Base-by-base conservation (phyloP, 1,284 basidiomycete genomes). In the Ganoderma sinense region DNA sequence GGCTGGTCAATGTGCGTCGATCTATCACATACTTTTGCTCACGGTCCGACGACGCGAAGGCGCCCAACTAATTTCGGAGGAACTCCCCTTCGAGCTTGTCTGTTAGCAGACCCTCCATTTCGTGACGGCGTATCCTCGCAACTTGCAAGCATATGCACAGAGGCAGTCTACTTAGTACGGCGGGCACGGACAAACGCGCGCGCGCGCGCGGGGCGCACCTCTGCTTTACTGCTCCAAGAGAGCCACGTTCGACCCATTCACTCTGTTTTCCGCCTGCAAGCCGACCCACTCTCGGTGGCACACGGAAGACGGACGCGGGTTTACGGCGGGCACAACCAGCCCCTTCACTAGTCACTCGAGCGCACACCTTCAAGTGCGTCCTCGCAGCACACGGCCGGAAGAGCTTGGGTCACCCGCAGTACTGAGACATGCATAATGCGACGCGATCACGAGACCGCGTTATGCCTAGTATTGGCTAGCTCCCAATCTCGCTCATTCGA, bases 361-460 rank as follows among this genome's bases (percentile, higher is more conserved):
- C n/a, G n/a, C n/a, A 33, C 33, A 33, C 48, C 20, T 26, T 13
- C n/a, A 51, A 11, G 48, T 13, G 2, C 10, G 40, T 41, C 4
- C 16, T n/a, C 45, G 6, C 39, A 41, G 11, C 11, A 13, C 40
- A 18, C 18, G 20, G 43, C 6, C 43, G 7, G 43, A 18, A 43
- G 16, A 3, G 40, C 40, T 41, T 10, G 43, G 20, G 4, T 20
- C 18, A n/a, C 43, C 7, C 43, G 20, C 43, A 20, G 43, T n/a
- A n/a, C 3, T 45, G 43, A n/a, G 43, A 45, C 23, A 13, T 2
- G 2, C 14, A 51, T 13, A n/a, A 3, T 2, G n/a, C 48, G 23
- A 51, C 48, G 48, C 48, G n/a, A 51, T 51, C 48, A 51, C 48
- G 48, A 51, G 48, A 51, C 48, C 48, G 48, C 8, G 48, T 51